Evolutionary conservation across 345 rosid genomes (phyloP), one percentile per base, ranked within the genome.

Genomic region (Mangifera indica): DNA sequence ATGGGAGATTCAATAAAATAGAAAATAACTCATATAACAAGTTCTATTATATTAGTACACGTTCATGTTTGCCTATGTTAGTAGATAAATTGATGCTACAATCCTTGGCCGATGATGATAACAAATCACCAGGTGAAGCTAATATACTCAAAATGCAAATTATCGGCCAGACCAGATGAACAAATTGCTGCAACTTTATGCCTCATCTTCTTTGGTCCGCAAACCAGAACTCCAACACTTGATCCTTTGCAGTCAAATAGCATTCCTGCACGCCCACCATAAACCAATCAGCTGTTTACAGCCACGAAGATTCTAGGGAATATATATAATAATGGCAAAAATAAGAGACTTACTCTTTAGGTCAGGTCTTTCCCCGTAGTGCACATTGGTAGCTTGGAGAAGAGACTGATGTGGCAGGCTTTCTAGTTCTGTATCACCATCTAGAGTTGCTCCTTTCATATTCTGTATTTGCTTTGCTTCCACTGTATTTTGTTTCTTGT

Each of bases 171-270:
- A 40, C 88, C 83, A 37, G 86, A 83, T 10, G 89, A 84, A 74
- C 96, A 87, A 15, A 88, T 79, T 56, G 69, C 62, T 1, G 97
- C 98, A 26, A 78, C 91, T 18, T 88, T 88, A 34, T 84, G 91
- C 67, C 88, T 87, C 94, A 88, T 80, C 82, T 77, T 84, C 78
- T 59, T 84, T 1, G 97, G 95, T 25, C 98, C 98, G 48, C 89
- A 82, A 66, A 67, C 96, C 48, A 90, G 73, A 52, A 90, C 91
- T 72, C 96, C 96, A n/a, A 85, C 85, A 29, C 88, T 87, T 11
- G 81, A 76, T 71, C 81, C 93, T 59, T 78, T 68, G 70, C 81
- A 62, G 4, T 76, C 93, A 17, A 69, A 59, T 61, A 87, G 65
- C 46, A 90, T 72, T 72, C 77, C 97, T 93, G 84, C 75, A 58